Base-by-base conservation (phyloP, 2,329 filamentous ascomycete genomes). In the Colletotrichum lupini region DNA sequence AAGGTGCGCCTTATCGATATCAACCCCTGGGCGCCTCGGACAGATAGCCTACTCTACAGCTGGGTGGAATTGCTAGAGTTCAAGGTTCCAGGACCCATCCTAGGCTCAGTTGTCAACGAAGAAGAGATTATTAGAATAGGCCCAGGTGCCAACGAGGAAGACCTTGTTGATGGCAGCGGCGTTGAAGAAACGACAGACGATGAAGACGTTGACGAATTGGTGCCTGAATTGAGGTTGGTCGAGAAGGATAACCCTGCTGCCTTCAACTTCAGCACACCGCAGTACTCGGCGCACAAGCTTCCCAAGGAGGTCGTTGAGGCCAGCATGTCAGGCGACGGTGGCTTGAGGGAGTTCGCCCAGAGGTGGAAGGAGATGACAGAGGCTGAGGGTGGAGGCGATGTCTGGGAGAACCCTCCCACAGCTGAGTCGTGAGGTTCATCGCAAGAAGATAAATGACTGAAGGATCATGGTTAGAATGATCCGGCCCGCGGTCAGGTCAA, bases 201-300 rank as follows among this genome's bases (percentile, higher is more conserved):
- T 9, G 81, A 82, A 0, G 77, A 77, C 0, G 80, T 84, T 1
- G 84, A 87, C 0, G 87, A 90, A 4, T 85, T 87, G 6, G 87
- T 87, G 1, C 87, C 87, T 0, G 95, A 98, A 82, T 89, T 99
- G 76, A 89, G 96, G 55, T 87, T 98, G 9, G 90, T 99, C 59
- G 91, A 92, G 77, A 92, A 92, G 80, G 93, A 96, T 75, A 96
- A 98, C 76, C 95, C 95, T 0, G 94, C 96, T 74, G 95, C 95
- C 1, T 97, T 95, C 80, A 93, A 93, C 77, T 97, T 98, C 80
- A 92, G 90, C 76, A 93, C 94, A 5, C 90, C 95, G 1, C 94
- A 96, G 79, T 98, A 97, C 82, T 98, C 95, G 74, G 96, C 97
- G 3, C 96, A 98, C 80, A 99, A 98, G 83, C 85, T 99, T 77